These are phyloP conservation scores for Dactylellina cionopaga DNA, from an alignment of 2,329 filamentous ascomycete species.

Conservation along the genomic window DNA sequence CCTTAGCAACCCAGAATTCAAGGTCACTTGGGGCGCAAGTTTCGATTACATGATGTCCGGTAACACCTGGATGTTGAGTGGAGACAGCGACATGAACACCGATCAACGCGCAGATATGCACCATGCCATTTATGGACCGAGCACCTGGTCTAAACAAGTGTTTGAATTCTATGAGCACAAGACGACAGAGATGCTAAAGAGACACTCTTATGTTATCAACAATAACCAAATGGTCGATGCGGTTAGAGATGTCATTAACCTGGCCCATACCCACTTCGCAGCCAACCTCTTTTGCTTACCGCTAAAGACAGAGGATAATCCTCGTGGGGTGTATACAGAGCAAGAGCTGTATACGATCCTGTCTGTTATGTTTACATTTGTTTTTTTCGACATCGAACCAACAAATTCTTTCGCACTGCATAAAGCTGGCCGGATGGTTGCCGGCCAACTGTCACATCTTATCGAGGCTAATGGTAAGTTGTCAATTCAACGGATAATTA, in stretches of 20 bases:
- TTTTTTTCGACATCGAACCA: conserved; percentile 74
- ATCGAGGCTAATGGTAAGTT: conserved; percentile 74
- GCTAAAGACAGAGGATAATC: conserved; percentile 66
- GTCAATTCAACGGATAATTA: conserved; percentile 58
- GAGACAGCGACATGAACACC: conserved; percentile 65
- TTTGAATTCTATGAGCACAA: conserved; percentile 74
- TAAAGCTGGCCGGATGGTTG: conserved; percentile 68
- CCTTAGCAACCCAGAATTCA: conserved; percentile 71
- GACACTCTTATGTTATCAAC: conserved; percentile 73
- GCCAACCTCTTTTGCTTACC: conserved; percentile 68
- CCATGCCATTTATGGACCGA: conserved; percentile 68
- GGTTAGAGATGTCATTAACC: conserved; percentile 69
- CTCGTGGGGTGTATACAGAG: conserved; percentile 67
- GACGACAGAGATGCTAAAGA: conserved; percentile 70
- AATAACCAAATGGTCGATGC: conserved; percentile 73
- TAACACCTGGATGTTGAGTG: conserved; percentile 68
- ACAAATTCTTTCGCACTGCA: conserved; percentile 73
- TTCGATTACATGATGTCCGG: conserved; percentile 72
- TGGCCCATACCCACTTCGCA: conserved; percentile 68
- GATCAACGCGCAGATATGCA: conserved; percentile 67
- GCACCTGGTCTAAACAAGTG: conserved; percentile 71
- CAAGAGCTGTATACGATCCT: conserved; percentile 71
- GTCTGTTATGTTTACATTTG: conserved; percentile 71
- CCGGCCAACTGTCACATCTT: conserved; percentile 69
- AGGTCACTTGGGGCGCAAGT: conserved; percentile 71